phyloP scores from a whole-genome alignment of 805 yeast genomes.

The Saturnispora silvae region DNA sequence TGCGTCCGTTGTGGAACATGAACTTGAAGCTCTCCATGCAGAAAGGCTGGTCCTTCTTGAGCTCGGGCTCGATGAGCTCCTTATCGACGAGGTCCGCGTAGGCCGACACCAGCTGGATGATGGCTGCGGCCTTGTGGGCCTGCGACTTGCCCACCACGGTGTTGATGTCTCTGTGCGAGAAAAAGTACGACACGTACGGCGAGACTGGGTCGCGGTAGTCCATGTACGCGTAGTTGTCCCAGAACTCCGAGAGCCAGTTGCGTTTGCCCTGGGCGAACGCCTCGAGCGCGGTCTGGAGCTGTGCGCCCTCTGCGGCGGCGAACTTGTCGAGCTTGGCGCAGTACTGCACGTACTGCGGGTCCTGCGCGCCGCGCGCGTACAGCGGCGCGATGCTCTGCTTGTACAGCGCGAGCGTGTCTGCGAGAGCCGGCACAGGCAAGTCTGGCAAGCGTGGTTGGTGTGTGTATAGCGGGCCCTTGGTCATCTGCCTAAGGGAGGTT shows the following conservation, averaged over 20 bases:
- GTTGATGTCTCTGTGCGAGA: slow-evolving; percentile 65
- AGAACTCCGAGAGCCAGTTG: slow-evolving; percentile 85
- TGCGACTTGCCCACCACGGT: slow-evolving; percentile 48
- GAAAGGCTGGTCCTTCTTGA: slow-evolving; percentile 62
- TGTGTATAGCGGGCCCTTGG: slow-evolving; percentile 58
- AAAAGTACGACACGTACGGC: slow-evolving; percentile 88
- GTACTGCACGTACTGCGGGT: slow-evolving; percentile 24
- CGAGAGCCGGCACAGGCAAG: slow-evolving; percentile 78
- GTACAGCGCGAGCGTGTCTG: slow-evolving; percentile 59
- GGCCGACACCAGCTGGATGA: slow-evolving; percentile 54
- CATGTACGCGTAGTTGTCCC: slow-evolving; percentile 92
- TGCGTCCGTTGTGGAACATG: slow-evolving; percentile 84
- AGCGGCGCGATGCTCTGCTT: slow-evolving; percentile 66
- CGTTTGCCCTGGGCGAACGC: slow-evolving; percentile 46
- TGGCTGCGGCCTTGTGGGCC: slow-evolving; percentile 62
- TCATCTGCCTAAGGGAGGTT: slow-evolving; percentile 19
- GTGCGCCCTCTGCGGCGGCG: slow-evolving; percentile 44
- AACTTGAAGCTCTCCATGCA: slow-evolving; percentile 89
- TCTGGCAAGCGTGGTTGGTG: slow-evolving; percentile 68
- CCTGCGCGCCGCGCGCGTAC: slow-evolving; percentile 39
- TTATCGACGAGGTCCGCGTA: slow-evolving; percentile 58
- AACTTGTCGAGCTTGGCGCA: slow-evolving; percentile 60
- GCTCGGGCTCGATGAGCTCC: slow-evolving; percentile 73
- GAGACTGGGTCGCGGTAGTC: slow-evolving; percentile 89
- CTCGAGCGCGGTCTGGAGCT: slow-evolving; percentile 60